phyloP scores from a whole-genome alignment of 2,329 filamentous ascomycete genomes.

The Penicillium verrucosum region DNA sequence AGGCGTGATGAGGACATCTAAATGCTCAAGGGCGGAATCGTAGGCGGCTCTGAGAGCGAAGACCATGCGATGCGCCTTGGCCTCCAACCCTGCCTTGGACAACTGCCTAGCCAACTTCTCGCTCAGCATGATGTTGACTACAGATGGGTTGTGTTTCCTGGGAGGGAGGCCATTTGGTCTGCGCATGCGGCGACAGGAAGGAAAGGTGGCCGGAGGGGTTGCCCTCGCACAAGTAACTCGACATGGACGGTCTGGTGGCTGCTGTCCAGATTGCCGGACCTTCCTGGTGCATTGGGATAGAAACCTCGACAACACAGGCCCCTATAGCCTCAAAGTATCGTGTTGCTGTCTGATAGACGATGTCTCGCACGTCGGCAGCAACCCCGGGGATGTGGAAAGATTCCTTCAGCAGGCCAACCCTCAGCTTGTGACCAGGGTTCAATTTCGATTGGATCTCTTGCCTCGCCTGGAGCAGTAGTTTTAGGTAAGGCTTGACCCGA shows the following conservation, averaged over 20 bases:
- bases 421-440: conserved; percentile 32
- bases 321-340: conserved; percentile 42
- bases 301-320: conserved; percentile 46
- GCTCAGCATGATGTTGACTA: conserved; percentile 46
- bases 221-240: conserved; percentile 29
- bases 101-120: conserved; percentile 30
- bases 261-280: conserved; percentile 50
- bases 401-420: conserved; percentile 49
- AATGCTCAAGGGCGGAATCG: conserved; percentile 42
- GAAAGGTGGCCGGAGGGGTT: conserved; percentile 33
- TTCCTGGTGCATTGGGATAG: conserved; percentile 47
- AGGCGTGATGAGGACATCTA: conserved; percentile 52
- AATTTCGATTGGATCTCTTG: neutral
- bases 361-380: conserved; percentile 36
- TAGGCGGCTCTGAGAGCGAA: conserved; percentile 50
- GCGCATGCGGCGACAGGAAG: conserved; percentile 31
- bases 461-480: conserved; percentile 18
- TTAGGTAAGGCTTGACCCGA: conserved; percentile 34
- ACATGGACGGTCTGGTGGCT: conserved; percentile 33
- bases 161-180: conserved; percentile 34
- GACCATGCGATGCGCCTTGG: conserved; percentile 49
- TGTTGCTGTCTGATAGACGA: conserved; percentile 38
- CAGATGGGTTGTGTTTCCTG: conserved; percentile 48
- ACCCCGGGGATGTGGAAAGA: conserved; percentile 41
- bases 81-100: conserved; percentile 33